Evolutionary conservation across 2,329 filamentous ascomycete species (phyloP), one percentile per base, ranked within the genome.

Genomic region (Cryphonectria radicalis): DNA sequence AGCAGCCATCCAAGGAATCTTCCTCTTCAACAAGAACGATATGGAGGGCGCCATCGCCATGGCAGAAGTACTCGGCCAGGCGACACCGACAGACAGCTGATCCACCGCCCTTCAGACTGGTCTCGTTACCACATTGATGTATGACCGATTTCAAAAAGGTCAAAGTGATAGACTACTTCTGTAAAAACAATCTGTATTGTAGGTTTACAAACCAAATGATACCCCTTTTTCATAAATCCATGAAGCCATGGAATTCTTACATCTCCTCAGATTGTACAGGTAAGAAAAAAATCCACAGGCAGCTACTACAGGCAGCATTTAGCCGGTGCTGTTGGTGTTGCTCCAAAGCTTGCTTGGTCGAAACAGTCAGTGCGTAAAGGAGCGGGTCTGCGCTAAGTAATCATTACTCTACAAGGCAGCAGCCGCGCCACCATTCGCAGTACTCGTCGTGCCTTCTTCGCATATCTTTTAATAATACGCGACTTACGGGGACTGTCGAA

Each of bases 21-120:
- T 99, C 81, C 81, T 98, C 80, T 97, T 97, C 80, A 97, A 98
- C 82, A 99, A 99, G 83, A 92, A 91, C 74, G 88, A 97, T 76
- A 92, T 95, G 85, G 87, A 94, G 75, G 94, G 95, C 1, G 95
- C 95, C 19, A 95, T 98, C 74, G 83, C 84, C 22, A 94, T 93
- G 91, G 92, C 91, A 1, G 90, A 93, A 73, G 89, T 87, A 1
- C 82, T 93, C 71, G 72, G 72, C 14, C 66, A 73, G 42, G 69
- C 72, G 6, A 62, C 63, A 50, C 69, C 70, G 10, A 73, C 69
- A n/a, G 72, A 71, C 25, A 57, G 53, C 50, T 73, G 69, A 73
- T 53, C 46, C 13, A 11, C n/a, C 37, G 46, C 65, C 35, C 35
- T 17, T 25, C 65, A 32, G 40, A 2, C 35, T 50, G 14, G 14